Conservation (phyloP, 2,329 filamentous ascomycete species). For the Ceratocystis variospora region DNA sequence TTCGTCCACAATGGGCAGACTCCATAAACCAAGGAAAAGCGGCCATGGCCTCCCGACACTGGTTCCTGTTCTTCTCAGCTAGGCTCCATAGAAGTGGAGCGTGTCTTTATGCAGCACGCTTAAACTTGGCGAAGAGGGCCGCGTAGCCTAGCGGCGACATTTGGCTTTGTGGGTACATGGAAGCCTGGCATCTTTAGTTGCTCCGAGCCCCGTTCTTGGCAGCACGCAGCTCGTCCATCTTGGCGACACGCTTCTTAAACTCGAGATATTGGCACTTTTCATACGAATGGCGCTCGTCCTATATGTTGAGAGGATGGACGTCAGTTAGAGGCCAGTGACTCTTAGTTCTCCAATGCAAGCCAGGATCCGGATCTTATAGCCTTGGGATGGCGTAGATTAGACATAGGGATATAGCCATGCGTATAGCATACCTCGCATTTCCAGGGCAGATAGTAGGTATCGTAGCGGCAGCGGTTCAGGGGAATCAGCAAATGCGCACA, state of each 20-base stretch:
- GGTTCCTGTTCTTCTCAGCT: not conserved
- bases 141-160: not conserved
- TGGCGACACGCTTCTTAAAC: slow-evolving; percentile 95
- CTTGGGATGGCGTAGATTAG: not conserved
- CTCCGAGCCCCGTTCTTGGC: slow-evolving; percentile 72
- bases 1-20: not conserved
- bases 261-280: slow-evolving; percentile 99
- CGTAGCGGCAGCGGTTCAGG: slow-evolving; percentile 82
- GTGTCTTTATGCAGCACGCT: not conserved
- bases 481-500: slow-evolving; percentile 92
- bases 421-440: slow-evolving; percentile 70
- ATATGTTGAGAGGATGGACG: not conserved
- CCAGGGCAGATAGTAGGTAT: slow-evolving; percentile 92
- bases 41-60: not conserved
- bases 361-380: not conserved
- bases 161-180: not conserved
- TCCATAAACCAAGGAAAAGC: not conserved
- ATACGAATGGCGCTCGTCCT: slow-evolving; percentile 95
- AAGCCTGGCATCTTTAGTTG: slow-evolving; percentile 43
- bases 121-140: not conserved
- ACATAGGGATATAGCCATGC: not conserved
- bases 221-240: slow-evolving; percentile 92
- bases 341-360: not conserved
- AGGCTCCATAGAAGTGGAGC: not conserved
- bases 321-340: not conserved